These are phyloP conservation scores for Tuber melanosporum DNA, from an alignment of 495 filamentous ascomycete species.

Conservation along the genomic window DNA sequence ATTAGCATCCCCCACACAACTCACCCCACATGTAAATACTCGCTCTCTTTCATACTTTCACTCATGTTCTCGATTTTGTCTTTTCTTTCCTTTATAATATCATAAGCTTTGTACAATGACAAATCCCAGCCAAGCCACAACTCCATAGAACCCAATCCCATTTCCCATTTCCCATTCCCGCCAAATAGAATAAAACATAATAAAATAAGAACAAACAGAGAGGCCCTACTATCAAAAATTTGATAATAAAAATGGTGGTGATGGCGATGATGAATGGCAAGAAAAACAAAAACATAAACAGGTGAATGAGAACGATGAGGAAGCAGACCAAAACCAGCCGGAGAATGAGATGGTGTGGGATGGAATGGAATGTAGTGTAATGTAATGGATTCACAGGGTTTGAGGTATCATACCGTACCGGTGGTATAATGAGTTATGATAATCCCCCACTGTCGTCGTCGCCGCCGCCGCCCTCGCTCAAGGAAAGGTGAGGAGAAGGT, in stretches of 20 bases:
- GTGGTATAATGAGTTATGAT: not conserved
- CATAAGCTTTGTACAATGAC: slow-evolving; percentile 16
- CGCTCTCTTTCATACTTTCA: slow-evolving; percentile 23
- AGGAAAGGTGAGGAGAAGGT: not conserved
- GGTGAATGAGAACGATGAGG: slow-evolving; percentile 8
- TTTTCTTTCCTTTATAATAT: slow-evolving; percentile 17
- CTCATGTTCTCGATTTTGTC: slow-evolving; percentile 11
- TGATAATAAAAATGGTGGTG: not conserved
- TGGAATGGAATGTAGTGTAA: not conserved
- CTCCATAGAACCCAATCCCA: slow-evolving; percentile 29
- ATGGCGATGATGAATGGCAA: slow-evolving; percentile 4
- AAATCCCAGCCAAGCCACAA: slow-evolving; percentile 24
- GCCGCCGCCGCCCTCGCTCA: not conserved
- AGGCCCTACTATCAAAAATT: slow-evolving; percentile 11
- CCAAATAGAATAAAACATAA: slow-evolving; percentile 17
- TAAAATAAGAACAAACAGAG: slow-evolving; percentile 17
- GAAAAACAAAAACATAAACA: not conserved
- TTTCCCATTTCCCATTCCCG: not conserved
- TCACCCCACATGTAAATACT: not conserved
- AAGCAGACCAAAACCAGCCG: not conserved
- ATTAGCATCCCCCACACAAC: not conserved
- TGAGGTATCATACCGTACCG: not conserved
- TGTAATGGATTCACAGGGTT: not conserved
- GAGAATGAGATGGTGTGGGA: not conserved
- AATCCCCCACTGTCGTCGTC: not conserved